Conservation (phyloP, 345 rosid species). For the Carallia pectinifolia region DNA sequence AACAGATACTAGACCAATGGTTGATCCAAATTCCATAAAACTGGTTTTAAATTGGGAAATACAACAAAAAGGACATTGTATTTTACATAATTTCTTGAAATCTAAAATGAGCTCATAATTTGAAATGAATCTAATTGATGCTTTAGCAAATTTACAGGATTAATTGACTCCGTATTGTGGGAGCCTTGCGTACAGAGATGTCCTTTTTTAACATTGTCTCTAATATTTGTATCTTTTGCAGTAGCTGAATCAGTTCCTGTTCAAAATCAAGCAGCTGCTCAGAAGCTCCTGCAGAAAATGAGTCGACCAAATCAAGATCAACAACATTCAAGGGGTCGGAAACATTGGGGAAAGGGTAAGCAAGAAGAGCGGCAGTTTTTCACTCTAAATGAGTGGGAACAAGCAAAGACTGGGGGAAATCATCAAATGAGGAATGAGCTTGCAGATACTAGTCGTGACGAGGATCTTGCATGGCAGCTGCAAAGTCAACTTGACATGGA, state of each 20-base stretch:
- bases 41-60: background rate
- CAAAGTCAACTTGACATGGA: constrained; percentile 78
- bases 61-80: background rate
- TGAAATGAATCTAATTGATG: background rate
- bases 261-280: constrained; percentile 95
- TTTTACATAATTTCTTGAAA: background rate
- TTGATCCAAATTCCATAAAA: too few relatives aligned
- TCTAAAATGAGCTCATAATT: background rate
- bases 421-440: constrained; percentile 26
- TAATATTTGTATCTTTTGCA: constrained; percentile 24
- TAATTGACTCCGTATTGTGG: background rate
- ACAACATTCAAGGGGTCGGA: constrained; percentile 44
- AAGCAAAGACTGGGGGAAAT: constrained; percentile 42
- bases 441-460: constrained; percentile 56
- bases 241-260: constrained; percentile 67
- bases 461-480: constrained; percentile 83
- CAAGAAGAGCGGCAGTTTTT: constrained; percentile 54
- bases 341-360: constrained; percentile 51
- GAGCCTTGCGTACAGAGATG: too few relatives aligned
- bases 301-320: constrained; percentile 38
- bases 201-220: background rate
- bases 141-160: background rate
- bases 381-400: constrained; percentile 80
- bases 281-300: constrained; percentile 85
- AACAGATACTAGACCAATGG: too few relatives aligned